Conservation (phyloP, 2,329 filamentous ascomycete genomes). For the Ophiosphaerella herpotricha region DNA sequence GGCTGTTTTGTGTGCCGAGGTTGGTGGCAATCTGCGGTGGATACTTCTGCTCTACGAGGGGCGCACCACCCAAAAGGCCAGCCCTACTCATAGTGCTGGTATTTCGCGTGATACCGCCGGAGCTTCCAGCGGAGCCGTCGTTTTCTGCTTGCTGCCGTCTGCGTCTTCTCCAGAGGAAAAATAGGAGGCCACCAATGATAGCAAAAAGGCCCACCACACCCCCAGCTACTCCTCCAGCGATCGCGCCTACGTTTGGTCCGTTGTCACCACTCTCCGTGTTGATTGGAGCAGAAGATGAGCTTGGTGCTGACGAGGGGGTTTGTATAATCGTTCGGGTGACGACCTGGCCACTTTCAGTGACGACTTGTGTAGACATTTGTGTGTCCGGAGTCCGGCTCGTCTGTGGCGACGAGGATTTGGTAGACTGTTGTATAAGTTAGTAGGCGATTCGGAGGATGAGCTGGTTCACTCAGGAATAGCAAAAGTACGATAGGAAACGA, state of each 20-base stretch:
- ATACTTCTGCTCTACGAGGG: conserved; percentile 21
- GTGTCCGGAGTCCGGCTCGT: conserved; percentile 3
- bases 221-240: conserved; percentile 54
- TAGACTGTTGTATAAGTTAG: conserved; percentile 16
- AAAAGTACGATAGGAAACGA: conserved; percentile 13
- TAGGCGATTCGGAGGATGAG: conserved; percentile 11
- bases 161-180: conserved; percentile 47
- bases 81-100: conserved; percentile 55
- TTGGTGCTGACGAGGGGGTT: conserved; percentile 25
- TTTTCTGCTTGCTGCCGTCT: conserved; percentile 26
- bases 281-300: conserved; percentile 12
- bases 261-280: conserved; percentile 12
- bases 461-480: conserved; percentile 17
- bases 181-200: conserved; percentile 43
- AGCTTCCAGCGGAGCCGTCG: conserved; percentile 14
- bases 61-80: conserved; percentile 45
- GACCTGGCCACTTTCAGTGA: conserved; percentile 51
- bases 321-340: conserved; percentile 53
- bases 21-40: conserved; percentile 35
- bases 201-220: conserved; percentile 44
- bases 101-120: conserved; percentile 45
- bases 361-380: conserved; percentile 26
- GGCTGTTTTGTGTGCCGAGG: conserved; percentile 33
- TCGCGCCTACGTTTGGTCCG: conserved; percentile 46
- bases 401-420: conserved; percentile 19